Base-by-base conservation (phyloP, 1,139 yeast genomes). In the Scheffersomyces cryptocercus region DNA sequence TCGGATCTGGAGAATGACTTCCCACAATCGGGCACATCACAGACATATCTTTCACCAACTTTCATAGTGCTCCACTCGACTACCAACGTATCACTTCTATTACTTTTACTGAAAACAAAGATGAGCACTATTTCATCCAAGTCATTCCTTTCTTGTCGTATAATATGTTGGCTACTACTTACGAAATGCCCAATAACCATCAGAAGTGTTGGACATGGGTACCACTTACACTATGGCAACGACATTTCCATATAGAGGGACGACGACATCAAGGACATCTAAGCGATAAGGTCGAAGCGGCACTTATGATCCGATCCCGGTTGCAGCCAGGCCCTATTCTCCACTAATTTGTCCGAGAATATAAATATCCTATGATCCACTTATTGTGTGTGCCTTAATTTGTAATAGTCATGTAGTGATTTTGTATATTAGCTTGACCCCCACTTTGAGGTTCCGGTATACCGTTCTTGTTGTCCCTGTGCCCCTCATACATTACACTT, bases 41-140 rank as follows among this genome's bases (percentile, higher is more conserved):
- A 31, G 20, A 31, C 24, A 12, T 31, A 31, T 13, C 35, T 31
- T 20, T 31, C 35, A 10, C 35, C 35, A 7, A 31, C 35, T 31
- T 31, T 66, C 65, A 63, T 61, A 13, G 67, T 63, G 35, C 59
- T 54, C 67, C 67, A 62, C 43, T 63, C 66, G 28, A 62, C 67
- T 31, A 3, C 11, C 35, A 13, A 31, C 34, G 6, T 6, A 5
- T 20, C 7, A 6, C 8, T 6, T 5, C 26, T 20, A 20, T 31
- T 13, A 13, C 34, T 4, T 13, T 16, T 13, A 11, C 16, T 9
- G n/a, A 5, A 31, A 31, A 30, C 33, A 30, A 31, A 31, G 9
- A 14, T 12, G 4, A 5, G 11, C 11, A 9, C 7, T 31, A n/a
- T 31, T 31, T 31, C 11, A 20, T 3, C 15, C 12, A 31, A 31